Conservation (phyloP, 257 asterid species). For the Leptodermis oblonga region DNA sequence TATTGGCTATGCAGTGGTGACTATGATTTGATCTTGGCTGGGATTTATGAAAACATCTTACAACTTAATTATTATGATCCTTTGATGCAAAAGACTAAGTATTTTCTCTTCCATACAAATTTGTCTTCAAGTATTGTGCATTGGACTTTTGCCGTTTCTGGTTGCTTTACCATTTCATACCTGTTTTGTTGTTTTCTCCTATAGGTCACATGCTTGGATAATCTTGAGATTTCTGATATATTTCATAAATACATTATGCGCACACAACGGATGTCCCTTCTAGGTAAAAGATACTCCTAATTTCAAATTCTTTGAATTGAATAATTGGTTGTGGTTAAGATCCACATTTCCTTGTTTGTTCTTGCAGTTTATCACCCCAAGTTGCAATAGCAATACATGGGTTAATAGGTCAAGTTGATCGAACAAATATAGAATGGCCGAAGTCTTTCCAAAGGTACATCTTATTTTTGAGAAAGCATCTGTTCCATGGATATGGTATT, state of each 20-base stretch:
- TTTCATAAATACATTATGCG: slow-evolving; percentile 62
- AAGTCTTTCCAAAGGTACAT: slow-evolving; percentile 82
- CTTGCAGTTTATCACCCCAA: slow-evolving; percentile 85
- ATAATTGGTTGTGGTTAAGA: slow-evolving; percentile 15
- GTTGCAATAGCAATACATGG: slow-evolving; percentile 64
- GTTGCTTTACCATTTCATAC: slow-evolving; percentile 7
- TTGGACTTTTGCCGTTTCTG: not conserved
- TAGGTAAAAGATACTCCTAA: slow-evolving; percentile 43
- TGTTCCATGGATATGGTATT: slow-evolving; percentile 3
- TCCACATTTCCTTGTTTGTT: slow-evolving; percentile 18
- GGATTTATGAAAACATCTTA: slow-evolving; percentile 83
- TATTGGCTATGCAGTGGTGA: slow-evolving; percentile 62
- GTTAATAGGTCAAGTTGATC: slow-evolving; percentile 72
- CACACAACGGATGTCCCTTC: slow-evolving; percentile 82
- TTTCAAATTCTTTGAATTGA: slow-evolving; percentile 13
- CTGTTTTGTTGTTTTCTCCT: slow-evolving; percentile 12
- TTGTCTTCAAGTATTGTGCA: slow-evolving; percentile 2
- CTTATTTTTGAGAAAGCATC: not conserved
- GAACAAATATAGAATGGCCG: slow-evolving; percentile 86
- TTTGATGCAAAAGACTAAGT: slow-evolving; percentile 81
- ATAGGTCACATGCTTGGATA: slow-evolving; percentile 79
- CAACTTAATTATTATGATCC: slow-evolving; percentile 88
- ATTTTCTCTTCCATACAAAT: slow-evolving; percentile 9
- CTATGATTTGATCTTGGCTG: slow-evolving; percentile 78
- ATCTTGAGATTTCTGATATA: slow-evolving; percentile 68